These are phyloP conservation scores for Fraxinus baroniana DNA, from an alignment of 305 asterid genomes.

Conservation along the genomic window DNA sequence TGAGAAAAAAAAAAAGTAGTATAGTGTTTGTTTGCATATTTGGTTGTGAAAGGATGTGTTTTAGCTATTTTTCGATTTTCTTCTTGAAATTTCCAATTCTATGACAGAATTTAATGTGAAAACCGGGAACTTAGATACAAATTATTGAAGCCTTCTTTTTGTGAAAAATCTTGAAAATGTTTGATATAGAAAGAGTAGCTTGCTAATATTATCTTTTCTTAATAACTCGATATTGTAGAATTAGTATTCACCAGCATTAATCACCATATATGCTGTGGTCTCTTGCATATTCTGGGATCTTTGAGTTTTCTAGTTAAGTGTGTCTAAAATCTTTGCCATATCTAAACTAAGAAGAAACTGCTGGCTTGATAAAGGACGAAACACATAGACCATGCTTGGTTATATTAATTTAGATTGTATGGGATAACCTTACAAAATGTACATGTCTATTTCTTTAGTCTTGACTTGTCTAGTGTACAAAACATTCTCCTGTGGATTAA, in stretches of 20 bases:
- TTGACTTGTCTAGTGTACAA: not conserved
- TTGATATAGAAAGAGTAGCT: not conserved
- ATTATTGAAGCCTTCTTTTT: not conserved
- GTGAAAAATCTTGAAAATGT: not conserved
- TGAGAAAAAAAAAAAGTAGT: not conserved
- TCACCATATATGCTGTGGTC: not conserved
- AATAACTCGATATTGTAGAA: not conserved
- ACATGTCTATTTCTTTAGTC: not conserved
- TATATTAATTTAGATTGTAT: not conserved
- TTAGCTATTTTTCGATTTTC: not conserved
- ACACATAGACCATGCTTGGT: not conserved
- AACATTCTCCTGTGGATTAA: not conserved
- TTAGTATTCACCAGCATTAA: not conserved
- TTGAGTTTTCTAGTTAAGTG: not conserved
- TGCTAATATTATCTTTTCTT: not conserved
- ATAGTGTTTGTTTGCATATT: not conserved
- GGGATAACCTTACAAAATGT: not conserved
- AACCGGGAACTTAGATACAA: not conserved
- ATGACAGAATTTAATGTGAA: not conserved
- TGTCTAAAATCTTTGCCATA: not conserved
- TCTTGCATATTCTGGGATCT: not conserved
- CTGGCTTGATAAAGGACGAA: not conserved
- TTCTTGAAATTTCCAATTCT: not conserved
- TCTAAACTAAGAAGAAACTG: not conserved
- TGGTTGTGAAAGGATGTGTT: not conserved